Evolutionary conservation across 164 flowering plant genomes (phyloP), one percentile per base, ranked within the genome.

Genomic region (Piper betle): DNA sequence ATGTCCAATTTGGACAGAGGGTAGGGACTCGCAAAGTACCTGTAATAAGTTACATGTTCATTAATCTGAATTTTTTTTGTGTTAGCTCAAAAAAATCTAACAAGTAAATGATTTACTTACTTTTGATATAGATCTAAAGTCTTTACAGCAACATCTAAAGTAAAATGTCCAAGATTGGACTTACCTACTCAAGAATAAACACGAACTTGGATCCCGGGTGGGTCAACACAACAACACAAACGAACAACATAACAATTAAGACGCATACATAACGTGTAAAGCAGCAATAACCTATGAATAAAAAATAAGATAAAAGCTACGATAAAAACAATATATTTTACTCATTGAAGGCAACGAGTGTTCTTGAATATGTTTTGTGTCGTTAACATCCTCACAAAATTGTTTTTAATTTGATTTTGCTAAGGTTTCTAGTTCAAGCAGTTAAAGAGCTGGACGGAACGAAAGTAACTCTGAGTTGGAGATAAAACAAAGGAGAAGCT

Each of bases 1-100:
- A 88, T 88, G 73, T 94, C 99, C 75, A 94, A 67, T 69, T 94
- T 94, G 46, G 99, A 96, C 11, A 94, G 84, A 59, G 96, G 52
- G 71, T 91, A 94, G 33, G 97, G 96, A 66, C 71, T 79, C 4
- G 73, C 84, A 76, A 94, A 94, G 76, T 91, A 94, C 60, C 99
- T 94, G 78, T 13, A 62, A 1, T 25, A 25, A 25, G 33, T 25
- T 25, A 25, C 33, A 25, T 25, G 33, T 2, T 2, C 33, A 25
- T 25, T 0, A 38, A 63, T 17, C 59, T 62, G 67, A 46, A 61
- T 57, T 2, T 59, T 37, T 48, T 13, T 52, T 56, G 59, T 46
- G 64, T 17, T 39, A 39, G 18, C n/a, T 33, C 15, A 46, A 3
- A 60, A 40, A n/a, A 39, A 12, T 16, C 19, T 7, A 9, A 60